Evolutionary conservation across 768 basidiomycete genomes (phyloP).

Genomic region (Cystobasidiopsis lactophilus): DNA sequence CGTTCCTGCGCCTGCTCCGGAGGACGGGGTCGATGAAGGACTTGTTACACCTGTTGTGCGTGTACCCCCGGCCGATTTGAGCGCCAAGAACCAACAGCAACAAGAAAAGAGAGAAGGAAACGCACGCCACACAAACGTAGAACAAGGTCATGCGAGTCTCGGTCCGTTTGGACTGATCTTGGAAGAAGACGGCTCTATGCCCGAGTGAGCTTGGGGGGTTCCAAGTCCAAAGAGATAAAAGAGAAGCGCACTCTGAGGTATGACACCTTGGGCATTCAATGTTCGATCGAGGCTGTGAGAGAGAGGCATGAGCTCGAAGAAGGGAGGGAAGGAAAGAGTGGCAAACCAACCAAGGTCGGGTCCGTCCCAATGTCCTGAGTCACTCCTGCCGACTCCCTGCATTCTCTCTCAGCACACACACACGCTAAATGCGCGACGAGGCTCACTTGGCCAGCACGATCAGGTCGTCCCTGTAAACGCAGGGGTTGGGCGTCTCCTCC

Average conservation of each 20-base stretch:
- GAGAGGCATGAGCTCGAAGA: neutral
- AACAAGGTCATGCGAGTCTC: slow-evolving; percentile 88
- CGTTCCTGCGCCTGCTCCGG: too few relatives aligned
- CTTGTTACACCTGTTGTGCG: too few relatives aligned
- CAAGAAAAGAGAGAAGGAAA: neutral
- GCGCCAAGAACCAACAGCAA: too few relatives aligned
- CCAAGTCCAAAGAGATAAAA: neutral
- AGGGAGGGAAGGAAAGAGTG: slow-evolving; percentile 16
- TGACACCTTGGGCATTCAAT: slow-evolving; percentile 64
- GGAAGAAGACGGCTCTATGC: slow-evolving; percentile 72
- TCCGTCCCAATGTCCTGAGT: slow-evolving; percentile 71
- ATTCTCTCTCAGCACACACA: neutral
- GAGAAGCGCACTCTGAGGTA: slow-evolving; percentile 46
- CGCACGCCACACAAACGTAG: slow-evolving; percentile 40
- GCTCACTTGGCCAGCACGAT: slow-evolving; percentile 74
- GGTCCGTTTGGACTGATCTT: slow-evolving; percentile 90
- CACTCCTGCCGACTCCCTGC: slow-evolving; percentile 78
- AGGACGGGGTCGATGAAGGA: too few relatives aligned
- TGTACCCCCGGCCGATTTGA: too few relatives aligned
- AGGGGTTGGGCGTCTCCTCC: slow-evolving; percentile 63
- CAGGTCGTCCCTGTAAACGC: slow-evolving; percentile 83
- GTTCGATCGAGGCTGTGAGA: slow-evolving; percentile 49
- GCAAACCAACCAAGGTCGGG: slow-evolving; percentile 44
- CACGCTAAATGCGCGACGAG: neutral
- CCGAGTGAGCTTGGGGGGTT: too few relatives aligned